Evolutionary conservation across 441 rosid genomes (phyloP).

Genomic region (Croton setiger): DNA sequence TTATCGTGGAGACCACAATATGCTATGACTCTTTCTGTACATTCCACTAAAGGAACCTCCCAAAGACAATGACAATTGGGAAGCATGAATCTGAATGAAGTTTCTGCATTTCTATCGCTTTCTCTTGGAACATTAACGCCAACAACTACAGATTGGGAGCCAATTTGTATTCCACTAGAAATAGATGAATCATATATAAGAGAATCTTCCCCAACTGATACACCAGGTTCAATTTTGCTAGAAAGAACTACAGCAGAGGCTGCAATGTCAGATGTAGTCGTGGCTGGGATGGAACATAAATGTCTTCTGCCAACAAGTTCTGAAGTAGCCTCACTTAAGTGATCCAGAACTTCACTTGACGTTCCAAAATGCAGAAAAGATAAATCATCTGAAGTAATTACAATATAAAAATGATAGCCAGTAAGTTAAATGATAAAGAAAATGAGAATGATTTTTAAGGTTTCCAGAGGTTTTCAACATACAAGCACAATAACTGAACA

Average conservation of each 20-base stretch:
- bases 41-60: slow-evolving; percentile 89
- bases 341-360: slow-evolving; percentile 93
- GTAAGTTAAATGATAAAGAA: slow-evolving; percentile 18
- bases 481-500: slow-evolving; percentile 87
- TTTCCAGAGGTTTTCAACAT: slow-evolving; percentile 34
- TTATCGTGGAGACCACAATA: slow-evolving; percentile 95
- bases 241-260: slow-evolving; percentile 84
- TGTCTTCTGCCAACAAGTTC: slow-evolving; percentile 92
- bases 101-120: slow-evolving; percentile 30
- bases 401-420: slow-evolving; percentile 21
- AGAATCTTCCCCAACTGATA: slow-evolving; percentile 91
- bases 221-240: slow-evolving; percentile 86
- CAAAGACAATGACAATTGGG: slow-evolving; percentile 96
- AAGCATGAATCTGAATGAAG: slow-evolving; percentile 65
- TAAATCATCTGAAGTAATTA: slow-evolving; percentile 61
- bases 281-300: slow-evolving; percentile 89
- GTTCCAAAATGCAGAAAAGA: slow-evolving; percentile 93
- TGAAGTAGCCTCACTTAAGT: slow-evolving; percentile 71
- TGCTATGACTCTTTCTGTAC: slow-evolving; percentile 62
- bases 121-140: slow-evolving; percentile 61
- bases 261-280: slow-evolving; percentile 83
- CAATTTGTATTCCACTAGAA: slow-evolving; percentile 73
- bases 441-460: slow-evolving; percentile 14
- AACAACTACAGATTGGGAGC: slow-evolving; percentile 86
- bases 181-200: slow-evolving; percentile 78